phyloP scores from a whole-genome alignment of 2,329 filamentous ascomycete genomes.

The Pyrenophora seminiperda region DNA sequence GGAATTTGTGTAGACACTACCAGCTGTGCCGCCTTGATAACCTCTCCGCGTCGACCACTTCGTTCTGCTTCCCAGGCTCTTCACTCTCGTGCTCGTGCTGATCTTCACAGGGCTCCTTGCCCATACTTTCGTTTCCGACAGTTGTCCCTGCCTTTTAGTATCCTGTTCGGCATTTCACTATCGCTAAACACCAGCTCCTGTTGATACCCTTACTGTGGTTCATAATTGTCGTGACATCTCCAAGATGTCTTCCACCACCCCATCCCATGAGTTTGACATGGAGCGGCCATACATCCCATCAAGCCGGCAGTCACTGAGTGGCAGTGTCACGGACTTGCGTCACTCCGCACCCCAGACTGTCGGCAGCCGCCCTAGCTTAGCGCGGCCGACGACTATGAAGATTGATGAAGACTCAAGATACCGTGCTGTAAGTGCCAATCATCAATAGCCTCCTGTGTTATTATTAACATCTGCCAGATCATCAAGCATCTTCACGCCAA shows the following conservation, averaged over 20 bases:
- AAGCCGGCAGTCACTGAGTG: constrained; percentile 17
- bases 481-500: constrained; percentile 37
- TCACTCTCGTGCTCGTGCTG: constrained; percentile 6
- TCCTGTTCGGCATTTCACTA: constrained; percentile 5
- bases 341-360: constrained; percentile 15
- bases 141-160: constrained; percentile 2
- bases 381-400: constrained; percentile 24
- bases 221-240: constrained; percentile 5
- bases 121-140: constrained; percentile 14
- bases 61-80: constrained; percentile 5
- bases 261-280: constrained; percentile 5
- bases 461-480: constrained; percentile 23
- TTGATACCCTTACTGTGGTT: background rate
- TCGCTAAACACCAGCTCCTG: constrained; percentile 12
- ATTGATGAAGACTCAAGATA: constrained; percentile 34
- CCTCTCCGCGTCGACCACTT: constrained; percentile 13
- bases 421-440: constrained; percentile 23
- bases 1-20: constrained; percentile 15
- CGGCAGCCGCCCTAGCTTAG: constrained; percentile 10
- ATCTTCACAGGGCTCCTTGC: constrained; percentile 15
- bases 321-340: constrained; percentile 12
- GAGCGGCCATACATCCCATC: constrained; percentile 12
- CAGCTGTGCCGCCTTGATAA: constrained; percentile 17
- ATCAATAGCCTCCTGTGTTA: background rate
- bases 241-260: constrained; percentile 15